Evolutionary conservation across 2,329 filamentous ascomycete genomes (phyloP).

Genomic region (Epicoccum sorghinum): DNA sequence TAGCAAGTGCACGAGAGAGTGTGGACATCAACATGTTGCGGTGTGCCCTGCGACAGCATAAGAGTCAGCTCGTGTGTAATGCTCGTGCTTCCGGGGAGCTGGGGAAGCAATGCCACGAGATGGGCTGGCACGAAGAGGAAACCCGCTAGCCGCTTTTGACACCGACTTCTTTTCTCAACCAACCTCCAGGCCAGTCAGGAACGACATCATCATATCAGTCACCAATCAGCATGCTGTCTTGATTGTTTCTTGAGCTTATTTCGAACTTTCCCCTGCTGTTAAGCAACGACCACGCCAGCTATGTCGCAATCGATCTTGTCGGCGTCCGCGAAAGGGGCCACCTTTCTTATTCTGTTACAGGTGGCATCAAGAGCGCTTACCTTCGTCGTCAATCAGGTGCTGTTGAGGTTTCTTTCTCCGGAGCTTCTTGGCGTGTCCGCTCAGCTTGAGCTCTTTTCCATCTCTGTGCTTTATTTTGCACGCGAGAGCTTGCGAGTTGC

Average conservation of each 20-base stretch:
- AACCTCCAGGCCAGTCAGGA: slow-evolving; percentile 25
- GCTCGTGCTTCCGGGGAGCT: slow-evolving; percentile 25
- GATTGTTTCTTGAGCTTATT: slow-evolving; percentile 15
- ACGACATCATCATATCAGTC: slow-evolving; percentile 21
- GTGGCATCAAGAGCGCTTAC: slow-evolving; percentile 85
- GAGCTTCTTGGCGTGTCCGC: slow-evolving; percentile 82
- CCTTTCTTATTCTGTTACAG: slow-evolving; percentile 86
- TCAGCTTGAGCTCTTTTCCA: slow-evolving; percentile 90
- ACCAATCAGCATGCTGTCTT: slow-evolving; percentile 32
- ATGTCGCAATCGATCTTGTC: slow-evolving; percentile 47
- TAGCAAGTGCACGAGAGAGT: slow-evolving; percentile 3
- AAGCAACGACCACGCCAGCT: slow-evolving; percentile 6
- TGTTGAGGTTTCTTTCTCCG: slow-evolving; percentile 87
- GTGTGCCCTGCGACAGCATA: slow-evolving; percentile 24
- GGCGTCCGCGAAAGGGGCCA: slow-evolving; percentile 71
- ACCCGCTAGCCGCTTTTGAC: slow-evolving; percentile 31
- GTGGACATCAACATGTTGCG: slow-evolving; percentile 31
- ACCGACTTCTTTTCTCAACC: slow-evolving; percentile 24
- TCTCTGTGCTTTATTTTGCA: slow-evolving; percentile 92
- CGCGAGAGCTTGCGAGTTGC: slow-evolving; percentile 91
- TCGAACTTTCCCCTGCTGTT: slow-evolving; percentile 11
- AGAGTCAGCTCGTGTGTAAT: slow-evolving; percentile 20
- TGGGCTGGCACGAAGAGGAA: slow-evolving; percentile 4
- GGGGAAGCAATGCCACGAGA: slow-evolving; percentile 10
- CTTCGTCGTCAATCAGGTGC: slow-evolving; percentile 88